Evolutionary conservation across 345 rosid species (phyloP), one percentile per base, ranked within the genome.

Genomic region (Gossypium mustelinum): DNA sequence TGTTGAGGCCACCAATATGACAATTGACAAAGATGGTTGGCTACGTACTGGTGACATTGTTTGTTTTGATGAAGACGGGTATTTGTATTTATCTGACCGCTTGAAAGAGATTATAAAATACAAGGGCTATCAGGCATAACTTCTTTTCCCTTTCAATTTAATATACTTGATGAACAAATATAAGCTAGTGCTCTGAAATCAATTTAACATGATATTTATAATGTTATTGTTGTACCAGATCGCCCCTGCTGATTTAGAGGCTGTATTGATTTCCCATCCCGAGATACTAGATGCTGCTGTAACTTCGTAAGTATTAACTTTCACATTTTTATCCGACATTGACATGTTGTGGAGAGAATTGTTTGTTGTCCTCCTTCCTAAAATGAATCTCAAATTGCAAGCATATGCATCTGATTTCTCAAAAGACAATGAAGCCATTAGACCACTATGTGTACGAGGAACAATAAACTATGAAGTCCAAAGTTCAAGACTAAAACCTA

Each of bases 191-290:
- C 7, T 69, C 24, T 69, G 9, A 51, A 51, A 25, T 69, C 25
- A 69, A 13, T 45, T 69, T 51, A 27, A 51, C 73, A 51, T 27
- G 59, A 45, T 69, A 9, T 51, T 27, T 69, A 17, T 17, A 69
- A 51, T 51, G 45, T 17, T 69, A 50, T 52, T 69, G 25, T 51
- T 18, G 72, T 48, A 75, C 73, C 90, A 92, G 98, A 88, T 94
- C 51, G 87, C 98, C 61, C 97, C 97, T 69, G 97, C 94, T 79
- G 97, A 92, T 85, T 83, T 94, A 51, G 98, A 92, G 79, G 87
- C 92, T 63, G 81, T 87, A 41, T 75, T 92, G 79, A 84, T 88
- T 66, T 74, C 86, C 70, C 95, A 94, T 83, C 97, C 94, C 2
- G 88, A 87, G 68, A 85, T 94, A 63, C 77, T 85, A 3, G 98